phyloP scores from a whole-genome alignment of 306 rosid genomes.

The Cyclanthera cordifolia region DNA sequence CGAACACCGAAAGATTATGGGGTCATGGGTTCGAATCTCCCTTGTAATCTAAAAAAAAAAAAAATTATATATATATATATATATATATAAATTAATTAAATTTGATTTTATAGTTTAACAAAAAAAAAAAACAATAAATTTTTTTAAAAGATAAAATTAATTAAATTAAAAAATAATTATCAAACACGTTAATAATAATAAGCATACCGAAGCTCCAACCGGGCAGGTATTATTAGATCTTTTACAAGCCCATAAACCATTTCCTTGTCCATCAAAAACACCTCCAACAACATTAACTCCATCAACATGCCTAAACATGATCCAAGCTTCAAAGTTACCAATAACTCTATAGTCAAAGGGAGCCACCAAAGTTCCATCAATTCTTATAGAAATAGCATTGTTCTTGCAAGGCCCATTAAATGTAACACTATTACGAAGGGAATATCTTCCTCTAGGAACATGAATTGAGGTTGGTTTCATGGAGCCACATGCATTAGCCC shows the following conservation, averaged over 20 bases:
- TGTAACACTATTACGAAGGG: constrained; percentile 15
- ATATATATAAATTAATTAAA: too few species aligned
- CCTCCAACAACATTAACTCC: constrained; percentile 30
- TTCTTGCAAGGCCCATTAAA: constrained; percentile 43
- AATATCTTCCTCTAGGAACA: constrained; percentile 14
- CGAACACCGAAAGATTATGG: too few species aligned
- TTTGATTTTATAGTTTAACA: too few species aligned
- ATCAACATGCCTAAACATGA: constrained; percentile 30
- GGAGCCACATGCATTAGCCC: background rate
- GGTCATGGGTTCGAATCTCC: too few species aligned
- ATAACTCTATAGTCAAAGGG: constrained; percentile 27
- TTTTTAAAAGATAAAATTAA: too few species aligned
- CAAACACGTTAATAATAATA: too few species aligned
- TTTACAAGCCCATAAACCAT: constrained; percentile 32
- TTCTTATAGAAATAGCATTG: constrained; percentile 18
- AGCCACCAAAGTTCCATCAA: constrained; percentile 46
- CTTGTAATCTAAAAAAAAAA: too few species aligned
- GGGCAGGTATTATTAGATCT: background rate
- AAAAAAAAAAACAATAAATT: too few species aligned
- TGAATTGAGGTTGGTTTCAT: background rate
- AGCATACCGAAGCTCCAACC: background rate
- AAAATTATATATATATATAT: too few species aligned
- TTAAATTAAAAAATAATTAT: too few species aligned
- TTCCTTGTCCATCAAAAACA: constrained; percentile 34
- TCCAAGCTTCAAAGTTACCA: constrained; percentile 45